These are phyloP conservation scores for Diddensiella santjacobensis DNA, from an alignment of 805 yeast genomes.

Conservation along the genomic window DNA sequence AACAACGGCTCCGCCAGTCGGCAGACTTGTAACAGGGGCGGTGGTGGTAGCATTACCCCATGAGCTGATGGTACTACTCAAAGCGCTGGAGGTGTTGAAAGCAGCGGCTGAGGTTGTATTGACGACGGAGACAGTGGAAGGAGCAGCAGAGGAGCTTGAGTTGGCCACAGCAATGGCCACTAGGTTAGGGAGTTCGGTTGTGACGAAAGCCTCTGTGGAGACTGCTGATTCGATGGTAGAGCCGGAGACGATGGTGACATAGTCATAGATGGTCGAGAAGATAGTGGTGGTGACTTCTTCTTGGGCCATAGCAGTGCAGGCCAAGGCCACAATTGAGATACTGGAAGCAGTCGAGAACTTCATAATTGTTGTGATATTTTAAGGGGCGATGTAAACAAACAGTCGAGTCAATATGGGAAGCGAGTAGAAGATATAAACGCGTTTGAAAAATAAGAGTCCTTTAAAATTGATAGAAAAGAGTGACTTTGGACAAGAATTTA, in stretches of 20 bases:
- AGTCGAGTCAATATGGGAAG: constrained; percentile 1
- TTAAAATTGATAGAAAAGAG: not conserved
- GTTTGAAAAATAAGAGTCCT: not conserved
- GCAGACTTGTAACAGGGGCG: not conserved
- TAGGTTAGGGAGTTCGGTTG: constrained; percentile 16
- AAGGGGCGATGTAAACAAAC: constrained; percentile 1
- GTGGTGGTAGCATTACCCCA: constrained; percentile 8
- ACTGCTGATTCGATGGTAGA: constrained; percentile 17
- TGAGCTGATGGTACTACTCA: constrained; percentile 5
- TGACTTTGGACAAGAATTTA: not conserved
- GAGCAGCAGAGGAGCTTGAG: constrained; percentile 13
- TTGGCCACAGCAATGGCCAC: constrained; percentile 17
- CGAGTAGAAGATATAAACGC: not conserved
- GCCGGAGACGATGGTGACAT: constrained; percentile 21
- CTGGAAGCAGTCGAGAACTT: constrained; percentile 13
- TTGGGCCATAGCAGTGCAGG: constrained; percentile 12
- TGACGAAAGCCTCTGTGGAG: constrained; percentile 16
- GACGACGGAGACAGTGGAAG: constrained; percentile 8
- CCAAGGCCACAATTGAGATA: constrained; percentile 7
- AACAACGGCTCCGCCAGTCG: constrained; percentile 5
- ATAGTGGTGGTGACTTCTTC: constrained; percentile 24
- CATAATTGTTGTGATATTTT: constrained; percentile 11
- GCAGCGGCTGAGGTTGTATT: constrained; percentile 8
- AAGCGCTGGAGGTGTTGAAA: constrained; percentile 8
- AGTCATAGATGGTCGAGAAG: constrained; percentile 23